phyloP scores from a whole-genome alignment of 306 rosid species.

The Medicago arabica region DNA sequence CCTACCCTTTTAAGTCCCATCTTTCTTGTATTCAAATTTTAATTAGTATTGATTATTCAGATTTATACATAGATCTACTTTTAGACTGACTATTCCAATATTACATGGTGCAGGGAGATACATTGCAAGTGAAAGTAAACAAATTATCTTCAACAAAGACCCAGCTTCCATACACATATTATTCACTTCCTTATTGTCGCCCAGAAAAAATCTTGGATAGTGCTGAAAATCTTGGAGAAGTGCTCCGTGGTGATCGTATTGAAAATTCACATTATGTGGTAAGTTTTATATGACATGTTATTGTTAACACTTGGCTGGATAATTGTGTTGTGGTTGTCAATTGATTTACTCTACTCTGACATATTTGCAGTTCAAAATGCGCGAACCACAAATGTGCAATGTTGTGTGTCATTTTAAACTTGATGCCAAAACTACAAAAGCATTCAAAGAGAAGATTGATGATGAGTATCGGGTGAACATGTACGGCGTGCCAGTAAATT shows the following conservation, averaged over 20 bases:
- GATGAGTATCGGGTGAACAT: conserved; percentile 99
- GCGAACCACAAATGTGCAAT: conserved; percentile 90
- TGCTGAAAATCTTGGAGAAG: conserved; percentile 97
- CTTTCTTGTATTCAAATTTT: background rate
- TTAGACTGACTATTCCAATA: conserved; percentile 13
- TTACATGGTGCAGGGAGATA: conserved; percentile 77
- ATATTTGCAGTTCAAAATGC: conserved; percentile 87
- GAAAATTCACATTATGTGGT: conserved; percentile 91
- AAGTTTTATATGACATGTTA: conserved; percentile 42
- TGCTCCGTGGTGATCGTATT: conserved; percentile 97
- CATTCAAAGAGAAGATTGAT: conserved; percentile 84
- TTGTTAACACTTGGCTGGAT: conserved; percentile 3
- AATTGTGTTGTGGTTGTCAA: conserved; percentile 30
- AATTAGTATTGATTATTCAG: background rate
- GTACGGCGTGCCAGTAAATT: conserved; percentile 52
- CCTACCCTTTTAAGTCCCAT: background rate
- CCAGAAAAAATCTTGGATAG: conserved; percentile 82
- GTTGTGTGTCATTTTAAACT: conserved; percentile 61
- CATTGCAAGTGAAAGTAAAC: conserved; percentile 93
- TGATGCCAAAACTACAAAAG: conserved; percentile 82
- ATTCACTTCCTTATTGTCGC: conserved; percentile 78
- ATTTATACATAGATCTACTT: conserved; percentile 25
- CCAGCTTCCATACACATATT: conserved; percentile 91
- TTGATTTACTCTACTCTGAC: conserved; percentile 31
- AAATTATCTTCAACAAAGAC: conserved; percentile 90